Percentiles rank a stretch among this genome's conserved stretches.
These are phyloP conservation scores for Eucalyptus fibrosa DNA, from an alignment of 345 rosid genomes.

Conservation along the genomic window DNA sequence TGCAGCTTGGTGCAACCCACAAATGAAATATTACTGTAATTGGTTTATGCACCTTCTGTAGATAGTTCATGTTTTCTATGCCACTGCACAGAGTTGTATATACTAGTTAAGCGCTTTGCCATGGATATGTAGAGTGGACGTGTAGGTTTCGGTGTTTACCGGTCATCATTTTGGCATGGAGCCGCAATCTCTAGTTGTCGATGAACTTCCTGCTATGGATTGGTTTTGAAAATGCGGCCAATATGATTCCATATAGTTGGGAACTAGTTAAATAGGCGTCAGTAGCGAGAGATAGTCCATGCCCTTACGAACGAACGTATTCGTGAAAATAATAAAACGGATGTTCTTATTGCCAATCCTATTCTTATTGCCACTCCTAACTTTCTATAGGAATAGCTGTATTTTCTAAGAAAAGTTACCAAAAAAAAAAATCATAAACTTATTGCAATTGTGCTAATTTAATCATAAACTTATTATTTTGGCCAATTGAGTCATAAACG, in stretches of 20 bases:
- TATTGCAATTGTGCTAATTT: fast-evolving
- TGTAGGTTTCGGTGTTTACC: not conserved
- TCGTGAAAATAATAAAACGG: not conserved
- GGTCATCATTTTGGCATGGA: not conserved
- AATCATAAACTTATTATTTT: too few species aligned
- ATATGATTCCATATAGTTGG: not conserved
- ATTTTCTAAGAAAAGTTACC: not conserved
- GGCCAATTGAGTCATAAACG: fast-evolving
- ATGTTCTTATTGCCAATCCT: not conserved
- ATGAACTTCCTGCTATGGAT: not conserved
- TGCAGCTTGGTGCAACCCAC: not conserved
- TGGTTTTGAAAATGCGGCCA: not conserved
- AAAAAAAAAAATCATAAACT: fast-evolving
- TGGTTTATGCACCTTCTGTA: not conserved
- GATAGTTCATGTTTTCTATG: not conserved
- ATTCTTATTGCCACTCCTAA: not conserved
- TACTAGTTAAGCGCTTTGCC: not conserved
- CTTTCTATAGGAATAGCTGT: not conserved
- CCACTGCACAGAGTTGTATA: not conserved
- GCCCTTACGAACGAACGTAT: not conserved
- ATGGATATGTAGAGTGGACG: not conserved
- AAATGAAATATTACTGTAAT: not conserved
- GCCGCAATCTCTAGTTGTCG: not conserved
- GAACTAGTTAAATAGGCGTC: not conserved
- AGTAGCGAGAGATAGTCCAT: not conserved